A percentile compares a stretch with the other conserved stretches of the same genome.
These are phyloP conservation scores for Fraxinus excelsior DNA, from an alignment of 257 asterid species.

Conservation along the genomic window DNA sequence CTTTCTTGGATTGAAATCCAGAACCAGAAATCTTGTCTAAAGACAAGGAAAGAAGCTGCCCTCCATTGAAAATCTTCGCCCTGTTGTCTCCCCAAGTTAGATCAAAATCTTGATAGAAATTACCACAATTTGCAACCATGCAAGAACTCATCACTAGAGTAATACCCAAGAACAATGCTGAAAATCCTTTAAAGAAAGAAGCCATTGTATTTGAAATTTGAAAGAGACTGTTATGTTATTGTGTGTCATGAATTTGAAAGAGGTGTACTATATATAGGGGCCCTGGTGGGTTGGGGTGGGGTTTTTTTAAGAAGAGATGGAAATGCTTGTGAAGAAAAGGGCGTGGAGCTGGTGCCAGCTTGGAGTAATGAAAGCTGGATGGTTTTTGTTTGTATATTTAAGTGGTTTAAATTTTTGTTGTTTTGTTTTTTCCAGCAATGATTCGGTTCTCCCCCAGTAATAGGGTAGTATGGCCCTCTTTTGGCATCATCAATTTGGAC, in stretches of 20 bases:
- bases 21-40: slow-evolving; percentile 42
- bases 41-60: slow-evolving; percentile 36
- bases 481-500: slow-evolving; percentile 31
- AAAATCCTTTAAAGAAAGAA: background rate
- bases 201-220: background rate
- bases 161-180: background rate
- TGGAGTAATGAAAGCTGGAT: slow-evolving; percentile 47
- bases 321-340: slow-evolving; percentile 46
- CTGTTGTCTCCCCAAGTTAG: slow-evolving; percentile 48
- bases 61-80: slow-evolving; percentile 28
- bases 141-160: background rate
- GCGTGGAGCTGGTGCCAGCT: slow-evolving; percentile 60
- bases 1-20: slow-evolving; percentile 41
- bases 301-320: slow-evolving; percentile 30
- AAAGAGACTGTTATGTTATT: background rate
- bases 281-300: slow-evolving; percentile 2
- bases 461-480: slow-evolving; percentile 27
- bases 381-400: slow-evolving; percentile 26
- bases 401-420: slow-evolving; percentile 15
- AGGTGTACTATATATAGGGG: slow-evolving; percentile 23
- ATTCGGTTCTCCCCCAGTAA: slow-evolving; percentile 29
- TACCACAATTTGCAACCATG: background rate
- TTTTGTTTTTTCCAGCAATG: slow-evolving; percentile 27
- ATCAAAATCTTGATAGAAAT: slow-evolving; percentile 36
- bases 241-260: slow-evolving; percentile 23